Evolutionary conservation across 345 rosid genomes (phyloP).

Genomic region (Moricandia moricandioides): DNA sequence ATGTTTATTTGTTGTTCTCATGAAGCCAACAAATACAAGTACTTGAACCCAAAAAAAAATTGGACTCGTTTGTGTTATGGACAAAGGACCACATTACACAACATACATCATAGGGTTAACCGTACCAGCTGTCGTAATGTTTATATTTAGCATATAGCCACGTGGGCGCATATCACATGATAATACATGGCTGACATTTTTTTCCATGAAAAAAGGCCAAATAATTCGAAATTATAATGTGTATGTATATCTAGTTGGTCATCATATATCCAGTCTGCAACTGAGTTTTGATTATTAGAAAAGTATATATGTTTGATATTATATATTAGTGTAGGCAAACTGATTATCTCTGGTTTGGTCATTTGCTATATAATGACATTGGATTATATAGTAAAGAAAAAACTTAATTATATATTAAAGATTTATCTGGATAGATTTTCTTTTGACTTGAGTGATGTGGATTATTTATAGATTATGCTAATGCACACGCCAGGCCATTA

Average conservation of each 20-base stretch:
- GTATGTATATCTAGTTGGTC: neutral
- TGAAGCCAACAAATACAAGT: neutral
- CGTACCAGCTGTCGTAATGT: slow-evolving; percentile 29
- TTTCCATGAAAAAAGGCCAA: neutral
- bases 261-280: neutral
- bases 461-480: neutral
- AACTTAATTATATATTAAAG: neutral
- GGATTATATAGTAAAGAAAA: neutral
- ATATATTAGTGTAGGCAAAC: neutral
- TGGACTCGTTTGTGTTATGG: neutral
- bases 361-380: neutral
- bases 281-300: neutral
- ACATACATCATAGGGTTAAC: slow-evolving; percentile 8
- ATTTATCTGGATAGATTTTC: neutral
- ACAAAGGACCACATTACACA: slow-evolving; percentile 13
- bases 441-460: neutral
- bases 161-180: slow-evolving; percentile 7
- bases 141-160: slow-evolving; percentile 13
- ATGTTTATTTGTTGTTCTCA: neutral
- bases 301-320: too few species aligned
- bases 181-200: neutral
- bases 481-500: slow-evolving; percentile 3
- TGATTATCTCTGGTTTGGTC: neutral
- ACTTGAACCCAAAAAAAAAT: neutral
- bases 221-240: neutral